Base-by-base conservation (phyloP, 768 basidiomycete genomes). In the Ramaria sp. region DNA sequence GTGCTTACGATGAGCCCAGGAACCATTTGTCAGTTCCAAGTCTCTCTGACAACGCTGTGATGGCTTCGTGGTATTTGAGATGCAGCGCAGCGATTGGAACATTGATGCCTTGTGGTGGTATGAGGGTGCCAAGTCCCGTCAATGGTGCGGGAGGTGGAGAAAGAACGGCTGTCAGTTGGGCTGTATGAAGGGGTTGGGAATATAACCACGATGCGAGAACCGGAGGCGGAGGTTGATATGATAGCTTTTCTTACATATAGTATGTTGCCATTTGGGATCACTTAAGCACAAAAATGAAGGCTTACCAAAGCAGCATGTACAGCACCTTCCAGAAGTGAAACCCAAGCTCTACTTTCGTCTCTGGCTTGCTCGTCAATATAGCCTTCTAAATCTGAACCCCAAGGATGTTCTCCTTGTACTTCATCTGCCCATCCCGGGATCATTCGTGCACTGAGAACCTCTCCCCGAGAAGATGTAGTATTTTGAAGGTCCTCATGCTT, bases 311-410 rank as follows among this genome's bases (percentile, higher is more conserved):
- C 83, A 59, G 85, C 82, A 64, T 89, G 88, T 6, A 92, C 78
- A 44, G 76, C 70, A 34, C 82, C 81, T 65, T 92, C 86, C 38
- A 92, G 76, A 30, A 92, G 73, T 1, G 85, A 71, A 24, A 88
- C 77, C 89, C 89, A 92, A 1, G 89, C 88, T 41, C 80, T 75
- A 60, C 85, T 85, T 65, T 92, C 88, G 60, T 87, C 81, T 48
- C 75, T 72, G 22, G 83, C 71, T 18, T 69, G 66, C 45, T 75
- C 70, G 58, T 84, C 74, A 34, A 65, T 73, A 64, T 87, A 90
- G 10, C 88, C 88, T 63, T 89, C 84, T 30, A 85, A 67, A 4
- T 71, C 65, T 10, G 44, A 22, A 53, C 69, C 67, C 20, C 73
- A 70, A 12, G 63, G 62, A 27, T 68, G 67, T n/a, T 69, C 63